Conservation (phyloP, 805 yeast genomes). For the Blastobotrys terrestris region DNA sequence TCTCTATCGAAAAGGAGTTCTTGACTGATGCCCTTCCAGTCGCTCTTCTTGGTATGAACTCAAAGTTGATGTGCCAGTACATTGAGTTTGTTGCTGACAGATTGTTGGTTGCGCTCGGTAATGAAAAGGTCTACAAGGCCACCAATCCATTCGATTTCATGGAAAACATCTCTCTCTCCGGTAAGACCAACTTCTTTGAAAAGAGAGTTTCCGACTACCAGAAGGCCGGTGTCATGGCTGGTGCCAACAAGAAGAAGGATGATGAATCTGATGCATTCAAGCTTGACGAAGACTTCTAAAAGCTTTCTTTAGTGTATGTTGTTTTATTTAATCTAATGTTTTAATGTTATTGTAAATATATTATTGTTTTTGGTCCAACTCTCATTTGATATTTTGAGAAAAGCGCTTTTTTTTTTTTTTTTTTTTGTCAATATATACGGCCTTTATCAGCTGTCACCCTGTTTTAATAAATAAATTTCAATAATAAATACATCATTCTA, state of each 20-base stretch:
- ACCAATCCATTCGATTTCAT: constrained; percentile 96
- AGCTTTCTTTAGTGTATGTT: background rate
- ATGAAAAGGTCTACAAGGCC: constrained; percentile 79
- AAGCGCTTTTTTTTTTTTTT: background rate
- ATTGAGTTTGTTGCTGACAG: constrained; percentile 98
- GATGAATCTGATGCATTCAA: constrained; percentile 53
- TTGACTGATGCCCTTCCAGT: constrained; percentile 94
- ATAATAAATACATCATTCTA: constrained; percentile 26
- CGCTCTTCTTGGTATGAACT: constrained; percentile 90
- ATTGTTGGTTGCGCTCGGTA: constrained; percentile 83
- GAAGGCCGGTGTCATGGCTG: constrained; percentile 98
- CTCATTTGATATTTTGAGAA: background rate
- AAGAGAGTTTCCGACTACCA: constrained; percentile 98
- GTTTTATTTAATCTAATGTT: background rate
- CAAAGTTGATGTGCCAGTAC: constrained; percentile 91
- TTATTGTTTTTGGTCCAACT: background rate
- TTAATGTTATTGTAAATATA: background rate
- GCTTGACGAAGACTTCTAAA: constrained; percentile 89
- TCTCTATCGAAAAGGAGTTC: constrained; percentile 86
- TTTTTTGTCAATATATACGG: constrained; percentile 4
- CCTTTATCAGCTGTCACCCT: constrained; percentile 7
- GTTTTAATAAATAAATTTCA: constrained; percentile 2
- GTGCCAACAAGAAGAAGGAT: constrained; percentile 41
- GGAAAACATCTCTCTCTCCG: constrained; percentile 98
- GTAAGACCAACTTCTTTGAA: constrained; percentile 98